Conservation (phyloP, 768 basidiomycete species). For the Tulasnella sp. region DNA sequence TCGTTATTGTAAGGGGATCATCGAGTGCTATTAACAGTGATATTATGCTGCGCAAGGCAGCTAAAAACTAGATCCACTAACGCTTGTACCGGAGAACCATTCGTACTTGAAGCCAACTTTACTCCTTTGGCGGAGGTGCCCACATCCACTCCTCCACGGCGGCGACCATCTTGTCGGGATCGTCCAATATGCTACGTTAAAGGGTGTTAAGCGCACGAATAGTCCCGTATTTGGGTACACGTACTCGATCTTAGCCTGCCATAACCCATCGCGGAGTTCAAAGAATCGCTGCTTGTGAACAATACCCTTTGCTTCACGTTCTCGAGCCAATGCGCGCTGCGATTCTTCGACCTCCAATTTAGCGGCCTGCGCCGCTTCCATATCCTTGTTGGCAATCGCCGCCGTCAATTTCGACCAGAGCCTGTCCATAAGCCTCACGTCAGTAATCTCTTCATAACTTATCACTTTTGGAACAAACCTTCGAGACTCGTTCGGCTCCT, state of each 20-base stretch:
- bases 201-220: neutral
- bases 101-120: neutral
- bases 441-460: neutral
- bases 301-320: slow-evolving; percentile 61
- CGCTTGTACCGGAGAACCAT: neutral
- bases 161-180: slow-evolving; percentile 53
- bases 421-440: slow-evolving; percentile 26
- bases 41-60: neutral
- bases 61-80: neutral
- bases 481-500: slow-evolving; percentile 84
- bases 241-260: slow-evolving; percentile 69
- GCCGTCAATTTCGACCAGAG: slow-evolving; percentile 76
- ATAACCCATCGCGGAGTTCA: slow-evolving; percentile 60
- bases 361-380: slow-evolving; percentile 86
- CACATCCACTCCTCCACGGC: slow-evolving; percentile 76
- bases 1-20: neutral
- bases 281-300: slow-evolving; percentile 74
- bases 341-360: slow-evolving; percentile 87
- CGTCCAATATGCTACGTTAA: slow-evolving; percentile 53
- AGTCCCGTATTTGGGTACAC: slow-evolving; percentile 22
- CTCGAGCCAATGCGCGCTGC: slow-evolving; percentile 69
- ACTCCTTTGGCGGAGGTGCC: slow-evolving; percentile 16
- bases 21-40: neutral
- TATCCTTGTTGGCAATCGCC: slow-evolving; percentile 79
- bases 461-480: slow-evolving; percentile 35